Conservation (phyloP, 78 protist genomes). For the Salpingoeca rosetta region DNA sequence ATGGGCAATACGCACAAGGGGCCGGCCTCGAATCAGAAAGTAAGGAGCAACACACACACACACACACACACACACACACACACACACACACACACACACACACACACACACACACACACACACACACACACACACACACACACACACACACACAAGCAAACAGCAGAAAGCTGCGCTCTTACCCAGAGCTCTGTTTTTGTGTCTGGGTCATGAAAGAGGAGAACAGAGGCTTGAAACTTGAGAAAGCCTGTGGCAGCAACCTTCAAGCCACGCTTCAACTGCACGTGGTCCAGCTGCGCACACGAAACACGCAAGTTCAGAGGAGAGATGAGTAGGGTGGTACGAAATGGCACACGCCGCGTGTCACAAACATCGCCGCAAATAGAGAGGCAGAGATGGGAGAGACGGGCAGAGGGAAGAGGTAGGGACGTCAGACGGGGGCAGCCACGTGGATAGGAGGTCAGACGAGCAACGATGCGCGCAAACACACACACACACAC, state of each 20-base stretch:
- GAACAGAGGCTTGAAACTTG: neutral
- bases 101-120: slow-evolving; percentile 6
- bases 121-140: neutral
- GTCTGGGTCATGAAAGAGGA: neutral
- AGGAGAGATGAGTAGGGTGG: neutral
- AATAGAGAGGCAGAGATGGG: too few relatives aligned
- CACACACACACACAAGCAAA: neutral
- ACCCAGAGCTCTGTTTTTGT: neutral
- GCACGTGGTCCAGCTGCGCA: neutral
- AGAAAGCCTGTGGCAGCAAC: neutral
- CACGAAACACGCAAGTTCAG: neutral
- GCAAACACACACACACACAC: too few relatives aligned
- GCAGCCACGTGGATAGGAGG: too few relatives aligned
- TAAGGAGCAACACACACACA: neutral
- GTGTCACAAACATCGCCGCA: too few relatives aligned
- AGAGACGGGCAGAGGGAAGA: too few relatives aligned
- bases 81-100: slow-evolving; percentile 4
- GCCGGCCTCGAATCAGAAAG: neutral
- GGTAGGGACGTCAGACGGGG: too few relatives aligned
- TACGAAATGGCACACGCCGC: neutral
- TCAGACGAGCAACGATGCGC: too few relatives aligned
- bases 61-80: slow-evolving; percentile 6
- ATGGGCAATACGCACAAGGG: neutral
- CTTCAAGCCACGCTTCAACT: neutral
- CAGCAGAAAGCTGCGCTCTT: neutral